Base-by-base conservation (phyloP, 345 rosid genomes). In the Kandelia obovata region DNA sequence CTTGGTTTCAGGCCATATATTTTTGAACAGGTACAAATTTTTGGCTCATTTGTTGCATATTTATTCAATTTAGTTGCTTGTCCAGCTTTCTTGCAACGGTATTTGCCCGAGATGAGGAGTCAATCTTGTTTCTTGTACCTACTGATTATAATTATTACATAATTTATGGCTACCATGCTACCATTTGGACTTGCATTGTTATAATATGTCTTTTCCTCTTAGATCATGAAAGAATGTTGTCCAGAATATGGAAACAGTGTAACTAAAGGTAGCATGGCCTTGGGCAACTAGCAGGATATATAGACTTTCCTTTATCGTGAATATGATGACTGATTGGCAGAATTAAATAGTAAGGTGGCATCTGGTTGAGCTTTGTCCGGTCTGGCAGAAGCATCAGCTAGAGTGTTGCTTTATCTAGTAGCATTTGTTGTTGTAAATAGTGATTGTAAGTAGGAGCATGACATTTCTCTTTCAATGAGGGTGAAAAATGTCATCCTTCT, bases 1-100 rank as follows among this genome's bases (percentile, higher is more conserved):
- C 73, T 60, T 92, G 76, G 80, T 89, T 55, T 81, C 96, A 20
- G 98, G 96, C 74, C 96, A 94, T 80, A 91, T 89, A 61, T 94
- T 94, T 68, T 73, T 94, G 20, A 94, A 94, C 90, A 91, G 97
- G 96, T 87, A 71, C 5, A 28, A 30, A 25, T 7, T 70, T 65
- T 46, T 27, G 17, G 10, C 25, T 7, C 34, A 11, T 60, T 23
- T 27, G 46, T 27, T 43, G 20, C 10, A 30, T 15, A 26, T 61
- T 52, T 47, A 19, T 60, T 69, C 61, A 5, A 46, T 35, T 53
- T 60, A 31, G 65, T 59, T 19, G 17, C 32, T 47, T 7, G 53
- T 26, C 43, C 52, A 30, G 15, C 25, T 13, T 69, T 5, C 26
- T 56, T 23, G 5, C 23, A 32, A 0, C n/a, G 9, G 30, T 52